A percentile compares a stretch with the other conserved stretches of the same genome.
Conservation (phyloP, 2,329 filamentous ascomycete species). For the Podosphaera fusca region DNA sequence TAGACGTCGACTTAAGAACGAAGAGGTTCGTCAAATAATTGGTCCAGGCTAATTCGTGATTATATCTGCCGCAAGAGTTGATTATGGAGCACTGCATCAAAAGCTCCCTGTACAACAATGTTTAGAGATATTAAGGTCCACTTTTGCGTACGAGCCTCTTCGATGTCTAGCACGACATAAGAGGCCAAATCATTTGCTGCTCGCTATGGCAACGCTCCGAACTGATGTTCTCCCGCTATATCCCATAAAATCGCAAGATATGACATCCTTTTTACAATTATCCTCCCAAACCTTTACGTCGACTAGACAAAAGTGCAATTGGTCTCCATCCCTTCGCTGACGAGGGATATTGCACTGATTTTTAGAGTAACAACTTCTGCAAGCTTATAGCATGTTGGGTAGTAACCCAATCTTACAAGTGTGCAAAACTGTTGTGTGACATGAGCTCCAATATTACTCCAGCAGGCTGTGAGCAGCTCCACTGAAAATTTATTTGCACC, state of each 20-base stretch:
- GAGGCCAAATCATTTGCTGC: not conserved
- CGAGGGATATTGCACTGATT: not conserved
- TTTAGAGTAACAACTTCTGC: not conserved
- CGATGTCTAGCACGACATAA: not conserved
- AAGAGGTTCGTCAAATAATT: not conserved
- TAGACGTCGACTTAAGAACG: not conserved
- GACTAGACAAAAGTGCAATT: not conserved
- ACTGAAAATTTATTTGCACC: not conserved
- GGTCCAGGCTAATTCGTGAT: not conserved
- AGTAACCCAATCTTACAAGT: not conserved
- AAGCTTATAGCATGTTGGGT: not conserved
- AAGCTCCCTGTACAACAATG: not conserved
- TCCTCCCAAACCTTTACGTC: too few species aligned
- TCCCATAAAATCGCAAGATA: too few species aligned
- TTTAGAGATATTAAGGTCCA: not conserved
- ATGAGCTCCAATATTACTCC: not conserved
- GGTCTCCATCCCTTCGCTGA: not conserved
- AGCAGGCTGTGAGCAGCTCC: not conserved
- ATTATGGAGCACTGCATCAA: not conserved
- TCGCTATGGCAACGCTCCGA: not conserved
- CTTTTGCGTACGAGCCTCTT: not conserved
- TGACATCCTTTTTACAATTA: too few species aligned
- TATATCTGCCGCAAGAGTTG: not conserved
- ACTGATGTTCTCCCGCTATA: not conserved
- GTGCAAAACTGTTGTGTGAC: not conserved